These are phyloP conservation scores for Colletotrichum godetiae DNA, from an alignment of 2,329 filamentous ascomycete genomes.

Conservation along the genomic window DNA sequence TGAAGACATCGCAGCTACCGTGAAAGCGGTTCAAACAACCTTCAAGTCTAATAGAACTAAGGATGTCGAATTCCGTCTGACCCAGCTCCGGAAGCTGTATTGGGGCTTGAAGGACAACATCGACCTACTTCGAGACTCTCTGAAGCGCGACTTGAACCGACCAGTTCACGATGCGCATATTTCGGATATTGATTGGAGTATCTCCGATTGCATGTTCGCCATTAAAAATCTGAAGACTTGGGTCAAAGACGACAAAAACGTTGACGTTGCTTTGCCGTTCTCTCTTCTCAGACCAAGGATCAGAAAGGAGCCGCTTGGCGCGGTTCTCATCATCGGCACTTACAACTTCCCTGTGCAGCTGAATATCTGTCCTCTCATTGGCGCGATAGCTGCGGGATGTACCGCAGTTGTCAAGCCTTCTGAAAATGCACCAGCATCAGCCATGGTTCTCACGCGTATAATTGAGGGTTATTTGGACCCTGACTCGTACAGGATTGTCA, in stretches of 20 bases:
- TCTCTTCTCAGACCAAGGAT: constrained; percentile 78
- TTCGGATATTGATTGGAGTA: constrained; percentile 80
- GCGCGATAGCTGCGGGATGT: constrained; percentile 92
- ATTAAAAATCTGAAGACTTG: constrained; percentile 83
- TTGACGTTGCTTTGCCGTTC: constrained; percentile 76
- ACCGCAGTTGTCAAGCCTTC: constrained; percentile 92
- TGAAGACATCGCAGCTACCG: neutral
- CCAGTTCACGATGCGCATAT: constrained; percentile 78
- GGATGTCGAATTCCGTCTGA: constrained; percentile 81
- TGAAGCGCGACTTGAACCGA: constrained; percentile 83
- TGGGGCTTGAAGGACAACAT: constrained; percentile 89
- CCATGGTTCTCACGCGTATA: constrained; percentile 83
- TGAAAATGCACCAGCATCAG: constrained; percentile 80
- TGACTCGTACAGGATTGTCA: constrained; percentile 79
- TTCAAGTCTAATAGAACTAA: constrained; percentile 86
- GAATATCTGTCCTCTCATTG: constrained; percentile 81
- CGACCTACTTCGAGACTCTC: constrained; percentile 77
- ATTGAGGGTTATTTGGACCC: constrained; percentile 81
- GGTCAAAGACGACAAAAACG: constrained; percentile 82
- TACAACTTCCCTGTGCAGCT: constrained; percentile 96
- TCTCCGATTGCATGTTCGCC: constrained; percentile 84
- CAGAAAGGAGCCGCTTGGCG: constrained; percentile 87
- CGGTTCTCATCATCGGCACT: constrained; percentile 86
- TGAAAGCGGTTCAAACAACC: constrained; percentile 67
- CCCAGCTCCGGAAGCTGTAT: constrained; percentile 93